These are phyloP conservation scores for Populus hybrid DNA, from an alignment of 441 rosid genomes.

Conservation along the genomic window DNA sequence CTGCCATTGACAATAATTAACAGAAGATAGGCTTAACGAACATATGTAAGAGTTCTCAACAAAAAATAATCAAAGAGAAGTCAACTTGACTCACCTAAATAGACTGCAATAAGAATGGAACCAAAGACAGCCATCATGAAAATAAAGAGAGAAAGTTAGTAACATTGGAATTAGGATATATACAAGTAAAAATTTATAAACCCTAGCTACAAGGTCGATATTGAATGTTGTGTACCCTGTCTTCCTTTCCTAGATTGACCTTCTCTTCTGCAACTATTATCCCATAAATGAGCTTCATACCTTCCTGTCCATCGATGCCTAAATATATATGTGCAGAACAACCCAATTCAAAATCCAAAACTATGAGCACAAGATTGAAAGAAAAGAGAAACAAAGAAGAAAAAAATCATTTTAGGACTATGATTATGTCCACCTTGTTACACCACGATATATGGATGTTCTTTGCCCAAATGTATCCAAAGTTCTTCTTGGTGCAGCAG, in stretches of 20 bases:
- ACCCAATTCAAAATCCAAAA: constrained; percentile 10
- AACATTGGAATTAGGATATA: neutral
- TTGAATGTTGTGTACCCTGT: constrained; percentile 52
- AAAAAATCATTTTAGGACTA: neutral
- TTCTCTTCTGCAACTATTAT: constrained; percentile 96
- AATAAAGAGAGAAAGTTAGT: constrained; percentile 23
- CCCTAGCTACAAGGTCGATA: neutral
- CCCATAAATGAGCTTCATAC: too few species aligned
- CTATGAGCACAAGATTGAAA: neutral
- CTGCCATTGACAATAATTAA: constrained; percentile 25
- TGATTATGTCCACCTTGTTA: constrained; percentile 54
- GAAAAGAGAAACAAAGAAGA: neutral
- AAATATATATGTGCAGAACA: constrained; percentile 5
- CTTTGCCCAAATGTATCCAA: constrained; percentile 92
- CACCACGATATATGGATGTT: constrained; percentile 95
- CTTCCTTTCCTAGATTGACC: constrained; percentile 99
- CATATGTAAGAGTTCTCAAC: neutral
- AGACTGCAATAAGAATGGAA: constrained; percentile 51
- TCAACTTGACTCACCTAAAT: constrained; percentile 61
- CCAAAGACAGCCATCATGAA: constrained; percentile 19
- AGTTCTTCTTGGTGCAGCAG: constrained; percentile 65
- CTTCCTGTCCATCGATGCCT: constrained; percentile 99
- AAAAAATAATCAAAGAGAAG: neutral
- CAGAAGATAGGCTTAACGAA: neutral
- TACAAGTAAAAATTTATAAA: neutral